These are phyloP conservation scores for Boletus sp. DNA, from an alignment of 1,284 basidiomycete genomes.

Conservation along the genomic window DNA sequence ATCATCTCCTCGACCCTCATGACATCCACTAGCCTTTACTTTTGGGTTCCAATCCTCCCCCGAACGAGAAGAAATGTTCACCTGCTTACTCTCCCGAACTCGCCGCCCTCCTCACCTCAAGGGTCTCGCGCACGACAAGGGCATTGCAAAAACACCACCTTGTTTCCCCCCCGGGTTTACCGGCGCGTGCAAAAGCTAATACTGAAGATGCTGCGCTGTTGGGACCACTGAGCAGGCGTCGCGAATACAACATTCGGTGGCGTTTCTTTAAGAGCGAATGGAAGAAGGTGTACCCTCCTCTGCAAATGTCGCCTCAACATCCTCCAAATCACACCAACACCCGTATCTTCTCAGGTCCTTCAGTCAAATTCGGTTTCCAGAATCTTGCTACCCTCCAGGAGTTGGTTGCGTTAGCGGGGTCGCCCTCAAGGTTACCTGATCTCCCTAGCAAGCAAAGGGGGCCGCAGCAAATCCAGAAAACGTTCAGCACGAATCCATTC, in stretches of 20 bases:
- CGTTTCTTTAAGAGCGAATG: slow-evolving; percentile 56
- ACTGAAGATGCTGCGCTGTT: slow-evolving; percentile 58
- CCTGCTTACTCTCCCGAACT: slow-evolving; percentile 64
- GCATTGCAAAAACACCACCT: slow-evolving; percentile 41
- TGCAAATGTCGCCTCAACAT: slow-evolving; percentile 39
- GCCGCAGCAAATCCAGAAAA: slow-evolving; percentile 1
- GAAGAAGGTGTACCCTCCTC: slow-evolving; percentile 54
- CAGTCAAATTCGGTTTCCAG: slow-evolving; percentile 44
- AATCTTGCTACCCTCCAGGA: slow-evolving; percentile 43
- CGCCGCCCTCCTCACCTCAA: slow-evolving; percentile 53
- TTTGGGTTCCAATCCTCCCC: slow-evolving; percentile 38
- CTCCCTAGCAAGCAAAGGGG: slow-evolving; percentile 12
- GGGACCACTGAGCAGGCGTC: slow-evolving; percentile 65
- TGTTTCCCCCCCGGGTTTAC: slow-evolving; percentile 50
- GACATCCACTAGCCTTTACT: slow-evolving; percentile 48
- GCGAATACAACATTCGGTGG: slow-evolving; percentile 70
- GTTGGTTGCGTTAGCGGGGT: slow-evolving; percentile 45
- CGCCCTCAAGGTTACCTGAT: slow-evolving; percentile 8
- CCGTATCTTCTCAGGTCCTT: slow-evolving; percentile 11
- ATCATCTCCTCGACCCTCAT: slow-evolving; percentile 9
- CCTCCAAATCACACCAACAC: neutral
- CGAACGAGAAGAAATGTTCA: slow-evolving; percentile 52
- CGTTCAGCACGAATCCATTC: slow-evolving; percentile 12
- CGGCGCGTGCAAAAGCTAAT: slow-evolving; percentile 49
- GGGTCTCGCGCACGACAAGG: slow-evolving; percentile 45